These are phyloP conservation scores for Sphagnum magellanicum DNA, from an alignment of 228 moss, liverwort and hornwort species.

Conservation along the genomic window DNA sequence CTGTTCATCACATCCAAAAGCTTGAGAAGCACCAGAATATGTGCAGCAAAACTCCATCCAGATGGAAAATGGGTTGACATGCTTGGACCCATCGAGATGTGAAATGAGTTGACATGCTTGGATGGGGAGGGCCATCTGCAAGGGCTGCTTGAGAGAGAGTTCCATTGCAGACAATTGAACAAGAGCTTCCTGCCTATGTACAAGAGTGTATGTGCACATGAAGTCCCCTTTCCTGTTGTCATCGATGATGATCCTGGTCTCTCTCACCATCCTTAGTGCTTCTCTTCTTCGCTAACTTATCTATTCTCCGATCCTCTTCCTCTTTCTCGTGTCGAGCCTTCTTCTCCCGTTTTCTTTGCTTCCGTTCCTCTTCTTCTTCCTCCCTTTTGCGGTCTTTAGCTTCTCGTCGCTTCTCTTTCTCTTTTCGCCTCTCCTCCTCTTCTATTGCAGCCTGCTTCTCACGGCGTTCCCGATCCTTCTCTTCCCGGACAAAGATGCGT, in stretches of 20 bases:
- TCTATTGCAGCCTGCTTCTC: constrained; percentile 73
- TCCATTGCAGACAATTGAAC: no score
- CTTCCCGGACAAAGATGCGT: constrained; percentile 75
- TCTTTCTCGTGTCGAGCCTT: constrained; percentile 54
- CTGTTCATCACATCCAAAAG: no score
- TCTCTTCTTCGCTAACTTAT: constrained; percentile 25
- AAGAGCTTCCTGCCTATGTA: no score
- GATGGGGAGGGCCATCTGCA: no score
- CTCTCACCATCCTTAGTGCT: constrained; percentile 3
- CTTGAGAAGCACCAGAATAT: no score
- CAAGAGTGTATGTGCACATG: no score
- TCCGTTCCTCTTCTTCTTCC: constrained; percentile 73
- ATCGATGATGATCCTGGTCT: no score
- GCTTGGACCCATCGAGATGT: no score
- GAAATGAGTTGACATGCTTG: no score
- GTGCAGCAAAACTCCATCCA: no score
- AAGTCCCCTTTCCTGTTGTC: constrained; percentile 10
- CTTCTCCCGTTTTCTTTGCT: constrained; percentile 66
- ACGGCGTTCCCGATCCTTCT: constrained; percentile 71
- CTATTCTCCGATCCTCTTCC: constrained; percentile 45
- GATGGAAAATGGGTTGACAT: no score
- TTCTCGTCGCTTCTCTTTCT: constrained; percentile 67
- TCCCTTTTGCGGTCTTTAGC: constrained; percentile 43
- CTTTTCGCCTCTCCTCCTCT: constrained; percentile 64
- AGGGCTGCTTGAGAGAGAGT: no score